Conservation (phyloP, 2,329 filamentous ascomycete species). For the Phaeophleospora eucalypticola region DNA sequence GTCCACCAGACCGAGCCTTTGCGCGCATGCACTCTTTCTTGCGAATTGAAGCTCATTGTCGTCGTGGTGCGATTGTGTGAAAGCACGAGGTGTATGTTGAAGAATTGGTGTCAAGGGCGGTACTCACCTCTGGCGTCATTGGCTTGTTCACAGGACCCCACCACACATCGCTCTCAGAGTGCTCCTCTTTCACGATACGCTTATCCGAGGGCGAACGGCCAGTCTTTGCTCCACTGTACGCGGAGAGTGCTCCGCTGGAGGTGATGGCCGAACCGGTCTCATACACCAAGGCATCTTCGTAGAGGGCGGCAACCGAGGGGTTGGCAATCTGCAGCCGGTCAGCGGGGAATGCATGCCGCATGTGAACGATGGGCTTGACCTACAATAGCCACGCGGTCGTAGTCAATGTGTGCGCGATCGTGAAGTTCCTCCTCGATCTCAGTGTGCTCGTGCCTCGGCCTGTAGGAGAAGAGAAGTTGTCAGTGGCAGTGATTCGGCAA, state of each 20-base stretch:
- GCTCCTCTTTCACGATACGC: constrained; percentile 88
- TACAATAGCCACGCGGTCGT: constrained; percentile 96
- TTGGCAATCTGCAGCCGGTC: constrained; percentile 65
- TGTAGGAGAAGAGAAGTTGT: constrained; percentile 37
- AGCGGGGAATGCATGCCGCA: constrained; percentile 1
- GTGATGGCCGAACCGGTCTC: constrained; percentile 97
- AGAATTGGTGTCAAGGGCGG: too few relatives aligned
- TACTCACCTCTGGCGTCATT: constrained; percentile 92
- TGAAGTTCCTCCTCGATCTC: constrained; percentile 97
- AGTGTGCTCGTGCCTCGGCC: constrained; percentile 82
- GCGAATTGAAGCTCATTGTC: not conserved
- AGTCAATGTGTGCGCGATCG: constrained; percentile 97
- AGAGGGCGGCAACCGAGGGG: constrained; percentile 89
- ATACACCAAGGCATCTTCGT: constrained; percentile 98
- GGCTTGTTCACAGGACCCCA: constrained; percentile 99
- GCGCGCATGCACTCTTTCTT: too few relatives aligned
- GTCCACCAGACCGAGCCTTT: too few relatives aligned
- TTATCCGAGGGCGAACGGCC: constrained; percentile 88
- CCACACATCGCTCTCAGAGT: constrained; percentile 91
- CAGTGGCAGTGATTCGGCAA: not conserved
- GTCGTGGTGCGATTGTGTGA: too few relatives aligned
- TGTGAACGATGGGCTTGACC: constrained; percentile 32
- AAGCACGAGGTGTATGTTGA: too few relatives aligned
- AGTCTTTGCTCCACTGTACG: constrained; percentile 97
- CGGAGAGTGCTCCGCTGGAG: constrained; percentile 87